Evolutionary conservation across 345 rosid species (phyloP).

Genomic region (Pistacia vera): DNA sequence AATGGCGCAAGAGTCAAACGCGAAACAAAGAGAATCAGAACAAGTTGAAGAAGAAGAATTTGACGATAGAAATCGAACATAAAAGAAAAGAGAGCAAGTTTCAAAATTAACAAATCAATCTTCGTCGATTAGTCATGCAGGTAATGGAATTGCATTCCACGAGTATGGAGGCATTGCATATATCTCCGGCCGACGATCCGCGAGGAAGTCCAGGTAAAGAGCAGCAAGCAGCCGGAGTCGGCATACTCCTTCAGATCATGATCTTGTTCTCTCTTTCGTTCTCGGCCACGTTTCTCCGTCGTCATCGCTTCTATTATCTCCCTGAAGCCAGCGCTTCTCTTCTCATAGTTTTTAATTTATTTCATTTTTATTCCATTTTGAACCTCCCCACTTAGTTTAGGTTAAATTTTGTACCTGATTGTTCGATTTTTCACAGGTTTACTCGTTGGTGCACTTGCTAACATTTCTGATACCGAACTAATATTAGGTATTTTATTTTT

Average conservation of each 20-base stretch:
- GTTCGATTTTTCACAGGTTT: constrained; percentile 48
- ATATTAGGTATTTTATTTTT: constrained; percentile 53
- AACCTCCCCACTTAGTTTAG: not conserved
- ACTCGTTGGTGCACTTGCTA: constrained; percentile 91
- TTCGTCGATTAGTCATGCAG: too few relatives aligned
- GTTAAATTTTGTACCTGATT: not conserved
- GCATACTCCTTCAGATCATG: constrained; percentile 99
- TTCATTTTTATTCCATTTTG: not conserved
- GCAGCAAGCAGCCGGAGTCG: constrained; percentile 98
- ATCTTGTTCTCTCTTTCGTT: constrained; percentile 98
- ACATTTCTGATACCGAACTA: constrained; percentile 87
- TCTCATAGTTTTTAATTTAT: constrained; percentile 57
- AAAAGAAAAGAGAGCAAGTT: too few relatives aligned
- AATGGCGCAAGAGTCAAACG: too few relatives aligned
- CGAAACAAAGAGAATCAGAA: too few relatives aligned
- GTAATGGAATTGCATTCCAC: not conserved
- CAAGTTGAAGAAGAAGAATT: too few relatives aligned
- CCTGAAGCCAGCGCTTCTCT: constrained; percentile 99
- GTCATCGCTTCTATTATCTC: constrained; percentile 90
- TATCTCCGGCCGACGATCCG: constrained; percentile 52
- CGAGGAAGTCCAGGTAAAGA: constrained; percentile 63
- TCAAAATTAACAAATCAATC: too few relatives aligned
- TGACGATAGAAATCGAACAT: too few relatives aligned
- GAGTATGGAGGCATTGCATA: constrained; percentile 34
- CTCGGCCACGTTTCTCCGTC: constrained; percentile 98